Percentiles rank a stretch among this genome's conserved stretches.
Evolutionary conservation across 768 basidiomycete genomes (phyloP).

Genomic region (Russula sp.): DNA sequence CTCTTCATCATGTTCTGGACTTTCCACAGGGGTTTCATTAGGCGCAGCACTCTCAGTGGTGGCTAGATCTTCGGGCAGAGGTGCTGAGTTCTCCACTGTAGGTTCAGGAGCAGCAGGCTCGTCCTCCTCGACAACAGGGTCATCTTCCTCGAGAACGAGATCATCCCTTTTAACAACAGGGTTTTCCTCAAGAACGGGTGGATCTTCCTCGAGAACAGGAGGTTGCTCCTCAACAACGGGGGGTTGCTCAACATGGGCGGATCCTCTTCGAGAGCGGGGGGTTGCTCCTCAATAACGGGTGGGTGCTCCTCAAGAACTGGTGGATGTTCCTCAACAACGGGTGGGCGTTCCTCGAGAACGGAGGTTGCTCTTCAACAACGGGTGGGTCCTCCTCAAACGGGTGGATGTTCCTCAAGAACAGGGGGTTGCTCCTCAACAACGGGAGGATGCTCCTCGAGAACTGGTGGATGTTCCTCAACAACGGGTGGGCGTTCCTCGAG

Average conservation of each 20-base stretch:
- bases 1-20: neutral
- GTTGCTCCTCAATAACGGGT: neutral
- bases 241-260: neutral
- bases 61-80: neutral
- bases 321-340: neutral
- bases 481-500: no score
- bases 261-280: neutral
- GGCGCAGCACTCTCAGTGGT: neutral
- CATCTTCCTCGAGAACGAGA: neutral
- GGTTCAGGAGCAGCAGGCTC: neutral
- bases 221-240: neutral
- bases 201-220: neutral
- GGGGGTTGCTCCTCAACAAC: neutral
- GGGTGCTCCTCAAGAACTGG: no score
- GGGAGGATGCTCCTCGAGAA: no score
- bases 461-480: neutral
- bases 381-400: neutral
- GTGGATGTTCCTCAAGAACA: neutral
- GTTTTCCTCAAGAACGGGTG: neutral
- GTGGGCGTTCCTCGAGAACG: no score
- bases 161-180: neutral
- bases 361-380: neutral
- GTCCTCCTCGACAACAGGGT: neutral
- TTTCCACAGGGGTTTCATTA: neutral
- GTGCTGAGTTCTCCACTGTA: neutral